phyloP scores from a whole-genome alignment of 192 early-diverging fungal species.

The Phycomyces nitens region DNA sequence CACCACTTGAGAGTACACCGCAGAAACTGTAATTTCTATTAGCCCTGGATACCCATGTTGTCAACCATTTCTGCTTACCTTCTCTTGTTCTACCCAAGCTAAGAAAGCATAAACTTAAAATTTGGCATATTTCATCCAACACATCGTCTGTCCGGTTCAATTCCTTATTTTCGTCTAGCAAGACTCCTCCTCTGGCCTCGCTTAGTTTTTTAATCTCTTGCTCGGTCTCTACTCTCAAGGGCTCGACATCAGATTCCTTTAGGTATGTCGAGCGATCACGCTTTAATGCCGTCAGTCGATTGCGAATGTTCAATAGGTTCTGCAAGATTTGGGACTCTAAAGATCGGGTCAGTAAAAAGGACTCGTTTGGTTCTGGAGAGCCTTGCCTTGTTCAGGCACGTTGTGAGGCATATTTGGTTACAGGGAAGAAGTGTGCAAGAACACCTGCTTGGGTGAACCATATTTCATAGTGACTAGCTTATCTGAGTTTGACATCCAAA shows the following conservation, averaged over 20 bases:
- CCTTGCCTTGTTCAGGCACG: constrained; percentile 21
- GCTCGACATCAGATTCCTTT: constrained; percentile 54
- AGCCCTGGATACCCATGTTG: background rate
- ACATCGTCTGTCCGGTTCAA: constrained; percentile 58
- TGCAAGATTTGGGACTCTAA: constrained; percentile 60
- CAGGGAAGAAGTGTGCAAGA: background rate
- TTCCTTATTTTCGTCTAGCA: constrained; percentile 7
- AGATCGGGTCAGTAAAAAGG: background rate
- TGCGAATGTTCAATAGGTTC: constrained; percentile 57
- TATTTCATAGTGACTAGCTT: constrained; percentile 1
- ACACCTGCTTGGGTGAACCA: background rate
- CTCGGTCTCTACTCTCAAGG: constrained; percentile 54
- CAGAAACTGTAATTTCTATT: constrained; percentile 13
- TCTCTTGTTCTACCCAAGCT: constrained; percentile 73
- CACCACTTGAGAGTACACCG: constrained; percentile 31
- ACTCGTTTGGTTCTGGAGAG: too few relatives aligned
- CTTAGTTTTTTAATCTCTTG: constrained; percentile 41
- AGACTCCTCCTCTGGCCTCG: constrained; percentile 16
- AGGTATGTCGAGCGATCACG: constrained; percentile 67
- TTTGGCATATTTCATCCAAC: constrained; percentile 71
- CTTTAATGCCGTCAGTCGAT: constrained; percentile 66
- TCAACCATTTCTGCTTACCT: constrained; percentile 31
- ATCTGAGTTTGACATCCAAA: constrained; percentile 5
- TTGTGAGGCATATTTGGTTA: constrained; percentile 18
- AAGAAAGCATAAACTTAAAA: constrained; percentile 72